Evolutionary conservation across 495 filamentous ascomycete species (phyloP).

Genomic region (Thermothielavioides terrestris): DNA sequence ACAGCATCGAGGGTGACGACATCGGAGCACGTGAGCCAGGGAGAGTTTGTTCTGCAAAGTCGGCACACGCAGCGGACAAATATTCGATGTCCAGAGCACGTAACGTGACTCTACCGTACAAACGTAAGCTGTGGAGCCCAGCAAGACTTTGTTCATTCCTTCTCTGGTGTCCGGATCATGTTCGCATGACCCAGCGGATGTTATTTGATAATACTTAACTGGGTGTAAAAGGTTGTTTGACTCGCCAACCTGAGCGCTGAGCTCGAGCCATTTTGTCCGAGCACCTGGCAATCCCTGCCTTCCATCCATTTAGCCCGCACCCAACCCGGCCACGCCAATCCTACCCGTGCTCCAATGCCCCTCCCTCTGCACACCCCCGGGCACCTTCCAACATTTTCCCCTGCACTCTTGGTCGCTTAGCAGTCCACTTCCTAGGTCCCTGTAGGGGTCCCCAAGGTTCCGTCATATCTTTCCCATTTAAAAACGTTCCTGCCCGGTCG

Average conservation of each 20-base stretch:
- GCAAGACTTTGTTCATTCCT: no score
- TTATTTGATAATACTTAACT: no score
- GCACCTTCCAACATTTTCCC: slow-evolving; percentile 27
- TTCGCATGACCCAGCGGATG: no score
- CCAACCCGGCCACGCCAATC: slow-evolving; percentile 6
- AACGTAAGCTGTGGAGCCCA: no score
- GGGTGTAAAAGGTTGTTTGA: no score
- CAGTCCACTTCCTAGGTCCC: no score
- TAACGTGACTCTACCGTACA: no score
- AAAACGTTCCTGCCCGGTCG: slow-evolving; percentile 18
- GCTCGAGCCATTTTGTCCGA: no score
- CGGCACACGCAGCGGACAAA: no score
- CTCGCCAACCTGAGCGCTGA: neutral
- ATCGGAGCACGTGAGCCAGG: neutral
- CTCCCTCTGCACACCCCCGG: slow-evolving; percentile 4
- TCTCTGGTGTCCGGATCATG: no score
- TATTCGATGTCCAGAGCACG: no score
- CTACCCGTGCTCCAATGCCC: neutral
- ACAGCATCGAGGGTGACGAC: neutral
- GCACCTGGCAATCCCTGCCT: no score
- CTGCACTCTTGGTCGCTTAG: slow-evolving; percentile 1
- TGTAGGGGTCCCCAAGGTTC: neutral
- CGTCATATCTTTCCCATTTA: slow-evolving; percentile 16
- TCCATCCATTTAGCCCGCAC: slow-evolving; percentile 1
- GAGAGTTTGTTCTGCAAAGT: neutral